Evolutionary conservation across 225 moss, liverwort and hornwort species (phyloP).

Genomic region (Takakia lepidozioides): DNA sequence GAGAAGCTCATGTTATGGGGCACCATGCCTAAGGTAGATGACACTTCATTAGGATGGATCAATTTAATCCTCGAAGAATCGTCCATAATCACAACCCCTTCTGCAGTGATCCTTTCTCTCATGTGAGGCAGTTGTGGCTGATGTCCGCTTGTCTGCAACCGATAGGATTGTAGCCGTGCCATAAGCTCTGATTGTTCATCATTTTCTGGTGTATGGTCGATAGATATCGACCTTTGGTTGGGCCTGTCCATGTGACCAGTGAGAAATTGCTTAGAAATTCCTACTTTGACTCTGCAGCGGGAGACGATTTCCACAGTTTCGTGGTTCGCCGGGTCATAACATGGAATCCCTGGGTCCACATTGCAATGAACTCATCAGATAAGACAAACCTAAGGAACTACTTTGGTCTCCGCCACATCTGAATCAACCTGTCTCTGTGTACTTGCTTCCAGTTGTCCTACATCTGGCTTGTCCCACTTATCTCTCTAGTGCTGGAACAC

Average conservation of each 20-base stretch:
- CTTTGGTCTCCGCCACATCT: no score
- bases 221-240: conserved; percentile 19
- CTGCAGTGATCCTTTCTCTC: conserved; percentile 38
- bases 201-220: conserved; percentile 7
- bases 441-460: no score
- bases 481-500: no score
- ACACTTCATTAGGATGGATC: conserved; percentile 54
- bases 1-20: conserved; percentile 67
- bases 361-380: no score
- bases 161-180: conserved; percentile 36
- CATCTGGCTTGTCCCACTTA: no score
- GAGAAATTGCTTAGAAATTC: conserved; percentile 63
- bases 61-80: conserved; percentile 68
- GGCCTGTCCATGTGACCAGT: conserved; percentile 18
- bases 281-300: conserved; percentile 61
- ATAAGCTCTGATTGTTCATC: conserved; percentile 21
- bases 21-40: conserved; percentile 48
- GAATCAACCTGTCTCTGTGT: no score
- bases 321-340: conserved; percentile 90
- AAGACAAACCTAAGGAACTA: no score
- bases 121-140: conserved; percentile 38
- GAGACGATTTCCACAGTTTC: conserved; percentile 82
- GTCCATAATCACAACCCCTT: conserved; percentile 72
- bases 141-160: conserved; percentile 21
- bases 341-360: conserved; percentile 86